Percentiles rank a stretch among this genome's conserved stretches.
Evolutionary conservation across 129 eudicot genomes (phyloP).

Genomic region (Centaurea solstitialis): DNA sequence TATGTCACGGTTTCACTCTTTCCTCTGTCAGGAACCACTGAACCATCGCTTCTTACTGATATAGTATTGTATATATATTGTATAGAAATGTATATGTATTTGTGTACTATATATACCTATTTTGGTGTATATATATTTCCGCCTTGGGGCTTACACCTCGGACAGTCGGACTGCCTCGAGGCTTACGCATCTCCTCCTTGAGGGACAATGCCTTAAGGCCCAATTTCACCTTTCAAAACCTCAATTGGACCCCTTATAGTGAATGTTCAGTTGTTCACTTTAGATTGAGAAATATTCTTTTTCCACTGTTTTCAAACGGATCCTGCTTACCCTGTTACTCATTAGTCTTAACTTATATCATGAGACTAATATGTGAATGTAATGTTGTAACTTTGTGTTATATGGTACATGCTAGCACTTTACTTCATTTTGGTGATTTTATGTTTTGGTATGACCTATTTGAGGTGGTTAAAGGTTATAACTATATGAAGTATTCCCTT

Average conservation of each 20-base stretch:
- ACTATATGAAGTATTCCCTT: not conserved
- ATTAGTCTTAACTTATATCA: not conserved
- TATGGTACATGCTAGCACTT: not conserved
- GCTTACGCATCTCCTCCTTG: no score
- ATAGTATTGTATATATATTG: no score
- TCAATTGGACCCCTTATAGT: not conserved
- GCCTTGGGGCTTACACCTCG: no score
- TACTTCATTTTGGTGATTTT: not conserved
- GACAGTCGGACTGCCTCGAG: no score
- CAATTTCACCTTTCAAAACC: no score
- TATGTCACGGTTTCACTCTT: no score
- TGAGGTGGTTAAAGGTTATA: not conserved
- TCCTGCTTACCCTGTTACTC: not conserved
- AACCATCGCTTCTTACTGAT: no score
- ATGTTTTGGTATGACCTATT: not conserved
- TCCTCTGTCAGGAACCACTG: no score
- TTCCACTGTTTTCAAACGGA: not conserved
- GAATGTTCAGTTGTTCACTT: not conserved
- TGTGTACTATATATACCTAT: no score
- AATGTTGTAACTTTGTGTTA: not conserved
- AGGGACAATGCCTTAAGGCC: not conserved
- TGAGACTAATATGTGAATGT: slow-evolving; percentile 5
- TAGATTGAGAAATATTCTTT: not conserved
- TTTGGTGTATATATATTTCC: no score
- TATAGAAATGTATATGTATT: no score